Base-by-base conservation (phyloP, 1,284 basidiomycete genomes). In the Stereum hirsutum region DNA sequence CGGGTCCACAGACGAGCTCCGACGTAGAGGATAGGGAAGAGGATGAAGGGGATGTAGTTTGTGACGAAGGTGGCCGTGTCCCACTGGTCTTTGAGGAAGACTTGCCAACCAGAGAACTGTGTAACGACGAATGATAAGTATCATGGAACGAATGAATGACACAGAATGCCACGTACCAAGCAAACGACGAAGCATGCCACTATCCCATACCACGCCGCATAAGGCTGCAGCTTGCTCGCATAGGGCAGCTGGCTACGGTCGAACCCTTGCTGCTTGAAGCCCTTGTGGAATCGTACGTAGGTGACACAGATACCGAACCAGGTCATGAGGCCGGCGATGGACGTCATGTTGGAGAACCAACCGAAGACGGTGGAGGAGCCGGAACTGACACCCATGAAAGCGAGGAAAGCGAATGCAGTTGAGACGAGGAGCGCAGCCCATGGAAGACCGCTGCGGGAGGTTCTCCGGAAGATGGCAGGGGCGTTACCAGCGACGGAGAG, bases 241-340 rank as follows among this genome's bases (percentile, higher is more conserved):
- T 76, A 92, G 0, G 90, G 90, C 12, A 94, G 70, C 5, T 64
- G 68, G 6, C 48, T 64, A 36, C 90, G 71, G 48, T 82, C 70
- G 48, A 78, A 72, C 21, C 86, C 85, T 57, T 94, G 90, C 2
- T 62, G 77, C 57, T 82, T 81, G 61, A 85, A 58, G 39, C 89
- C 92, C 11, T 66, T 59, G 60, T 89, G 72, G 69, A 94, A 94
- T 41, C 86, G 79, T 47, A 91, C 60, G 61, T 91, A 91, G 17
- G 84, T 87, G 44, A 91, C 52, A 41, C 68, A 70, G 56, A 93
- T 93, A 50, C 81, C 86, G 55, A 86, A 82, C 91, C 90, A 94
- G 2, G 87, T 86, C 70, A 89, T 73, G 46, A 85, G 58, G 36
- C 81, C 82, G 14, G 72, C 73, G 20, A 78, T 57, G 26, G 75